phyloP scores from a whole-genome alignment of 208 protist genomes.

The Crithidia sp. region DNA sequence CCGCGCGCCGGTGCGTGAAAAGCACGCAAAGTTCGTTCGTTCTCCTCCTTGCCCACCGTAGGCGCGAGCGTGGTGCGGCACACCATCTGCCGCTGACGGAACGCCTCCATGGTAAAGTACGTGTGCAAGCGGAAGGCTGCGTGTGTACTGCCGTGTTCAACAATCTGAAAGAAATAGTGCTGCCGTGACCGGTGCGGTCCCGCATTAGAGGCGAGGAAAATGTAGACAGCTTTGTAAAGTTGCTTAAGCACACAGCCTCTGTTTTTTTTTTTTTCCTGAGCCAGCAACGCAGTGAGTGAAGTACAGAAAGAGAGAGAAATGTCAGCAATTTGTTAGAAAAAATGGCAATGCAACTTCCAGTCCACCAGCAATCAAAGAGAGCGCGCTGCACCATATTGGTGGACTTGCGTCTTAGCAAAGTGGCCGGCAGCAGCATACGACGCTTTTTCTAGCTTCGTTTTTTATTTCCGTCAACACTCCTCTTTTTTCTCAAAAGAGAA shows the following conservation, averaged over 20 bases:
- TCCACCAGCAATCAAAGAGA: too few species aligned
- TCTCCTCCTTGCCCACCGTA: constrained; percentile 10
- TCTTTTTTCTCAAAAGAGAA: too few species aligned
- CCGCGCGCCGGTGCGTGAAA: constrained; percentile 36
- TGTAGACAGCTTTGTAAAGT: not conserved
- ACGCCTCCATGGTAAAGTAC: constrained; percentile 17
- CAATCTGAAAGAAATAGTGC: too few species aligned
- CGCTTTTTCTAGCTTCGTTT: too few species aligned
- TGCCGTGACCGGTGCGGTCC: too few species aligned
- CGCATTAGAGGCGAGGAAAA: too few species aligned
- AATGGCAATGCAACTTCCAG: not conserved
- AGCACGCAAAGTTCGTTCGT: constrained; percentile 27
- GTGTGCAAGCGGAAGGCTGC: too few species aligned
- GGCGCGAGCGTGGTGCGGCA: constrained; percentile 29
- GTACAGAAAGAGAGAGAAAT: not conserved
- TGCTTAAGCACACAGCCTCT: not conserved
- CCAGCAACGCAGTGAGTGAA: not conserved
- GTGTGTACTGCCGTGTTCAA: too few species aligned
- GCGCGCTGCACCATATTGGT: too few species aligned
- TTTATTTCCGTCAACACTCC: too few species aligned
- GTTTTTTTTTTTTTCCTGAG: not conserved
- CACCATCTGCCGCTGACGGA: constrained; percentile 10
- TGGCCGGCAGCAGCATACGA: too few species aligned
- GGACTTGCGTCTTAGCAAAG: too few species aligned
- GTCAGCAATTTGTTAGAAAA: not conserved